A percentile compares a stretch with the other conserved stretches of the same genome.
phyloP scores from a whole-genome alignment of 805 yeast genomes.

The Myxozyma kluyveri region DNA sequence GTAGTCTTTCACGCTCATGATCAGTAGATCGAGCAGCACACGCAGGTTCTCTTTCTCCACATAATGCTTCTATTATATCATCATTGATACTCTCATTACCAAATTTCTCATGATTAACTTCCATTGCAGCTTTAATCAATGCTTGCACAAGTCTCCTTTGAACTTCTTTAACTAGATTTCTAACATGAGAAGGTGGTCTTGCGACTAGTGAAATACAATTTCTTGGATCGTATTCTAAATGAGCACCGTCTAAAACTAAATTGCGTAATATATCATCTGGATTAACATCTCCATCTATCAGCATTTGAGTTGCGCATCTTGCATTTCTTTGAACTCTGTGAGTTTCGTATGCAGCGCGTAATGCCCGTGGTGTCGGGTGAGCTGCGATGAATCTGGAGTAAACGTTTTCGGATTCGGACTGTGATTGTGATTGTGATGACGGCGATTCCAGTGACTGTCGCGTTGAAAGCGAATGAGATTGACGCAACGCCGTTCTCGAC shows the following conservation, averaged over 20 bases:
- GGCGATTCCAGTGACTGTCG: too few relatives aligned
- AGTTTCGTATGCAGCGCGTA: constrained; percentile 19
- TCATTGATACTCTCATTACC: background rate
- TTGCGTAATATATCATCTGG: constrained; percentile 25
- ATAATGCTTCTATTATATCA: background rate
- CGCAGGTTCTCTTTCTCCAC: background rate
- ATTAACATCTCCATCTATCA: constrained; percentile 6
- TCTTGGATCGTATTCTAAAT: constrained; percentile 26
- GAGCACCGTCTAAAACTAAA: constrained; percentile 20
- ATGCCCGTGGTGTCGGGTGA: constrained; percentile 9
- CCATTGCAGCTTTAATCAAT: background rate
- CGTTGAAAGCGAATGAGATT: too few relatives aligned
- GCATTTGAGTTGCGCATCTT: constrained; percentile 2
- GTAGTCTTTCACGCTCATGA: background rate
- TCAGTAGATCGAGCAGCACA: background rate
- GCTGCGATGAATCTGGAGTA: constrained; percentile 8
- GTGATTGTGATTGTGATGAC: too few relatives aligned
- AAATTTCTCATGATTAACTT: too few relatives aligned
- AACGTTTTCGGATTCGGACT: background rate
- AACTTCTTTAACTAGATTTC: constrained; percentile 9
- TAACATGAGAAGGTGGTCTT: constrained; percentile 20
- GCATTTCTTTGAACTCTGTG: constrained; percentile 25
- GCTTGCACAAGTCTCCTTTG: constrained; percentile 11
- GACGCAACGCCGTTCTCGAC: too few relatives aligned
- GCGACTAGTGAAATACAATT: constrained; percentile 27